Evolutionary conservation across 2,329 filamentous ascomycete species (phyloP), one percentile per base, ranked within the genome.

Genomic region (Arthroderma sp.): DNA sequence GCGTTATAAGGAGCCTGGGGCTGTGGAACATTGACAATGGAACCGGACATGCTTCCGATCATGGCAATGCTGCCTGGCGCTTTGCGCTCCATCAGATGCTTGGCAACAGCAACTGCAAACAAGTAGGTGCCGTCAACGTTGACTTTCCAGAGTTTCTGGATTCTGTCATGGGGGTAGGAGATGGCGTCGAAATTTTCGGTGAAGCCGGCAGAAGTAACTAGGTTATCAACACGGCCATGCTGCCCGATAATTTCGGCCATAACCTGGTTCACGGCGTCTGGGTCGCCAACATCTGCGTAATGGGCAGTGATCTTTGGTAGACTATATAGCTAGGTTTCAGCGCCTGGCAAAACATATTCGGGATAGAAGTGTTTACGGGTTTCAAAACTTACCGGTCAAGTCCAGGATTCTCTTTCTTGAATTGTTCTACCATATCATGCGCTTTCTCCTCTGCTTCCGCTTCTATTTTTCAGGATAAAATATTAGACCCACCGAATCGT

Each of bases 171-270:
- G 1, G 88, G 88, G 68, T 96, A 96, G 54, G 81, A 80, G 57
- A 88, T 83, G 39, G 89, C 89, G 57, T 93, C 83, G 59, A 87
- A 93, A 70, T 95, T 95, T 70, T 95, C 89, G 9, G 86, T 91
- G 69, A 96, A 94, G 38, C 89, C 89, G 41, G 89, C 89, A n/a
- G 86, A 93, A 28, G 89, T 95, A 56, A 96, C 88, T 28, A 96
- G 75, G 65, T 86, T 82, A 67, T 94, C 87, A 55, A 95, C 86
- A 64, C 83, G 82, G 65, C 82, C 81, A 61, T 94, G 88, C 48
- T 75, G 66, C 40, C 69, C 56, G 42, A 89, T 61, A 53, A 89
- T 75, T 49, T 86, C 82, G 33, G 72, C 69, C 53, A 95, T 73
- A 54, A 83, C 83, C 30, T 70, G 65, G 47, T 83, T 80, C 50